Base-by-base conservation (phyloP, 129 eudicot species). In the Lactuca saligna region DNA sequence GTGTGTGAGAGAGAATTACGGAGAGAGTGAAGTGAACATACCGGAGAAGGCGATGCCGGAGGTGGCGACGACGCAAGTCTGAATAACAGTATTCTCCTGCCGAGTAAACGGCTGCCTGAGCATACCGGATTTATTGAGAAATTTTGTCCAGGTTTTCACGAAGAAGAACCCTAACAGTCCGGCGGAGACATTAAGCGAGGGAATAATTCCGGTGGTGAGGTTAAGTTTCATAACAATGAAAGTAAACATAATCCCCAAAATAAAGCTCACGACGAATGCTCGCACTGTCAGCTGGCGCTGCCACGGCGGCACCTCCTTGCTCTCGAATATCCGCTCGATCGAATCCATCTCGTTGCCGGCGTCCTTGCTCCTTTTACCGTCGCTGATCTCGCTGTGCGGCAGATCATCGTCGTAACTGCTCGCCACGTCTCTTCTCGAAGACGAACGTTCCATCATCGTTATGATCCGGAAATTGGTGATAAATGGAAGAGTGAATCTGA, bases 1-100 rank as follows among this genome's bases (percentile, higher is more conserved):
- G 44, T 57, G 53, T 57, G 81, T 57, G 73, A 17, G 67, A 39
- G 62, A 74, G 44, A 56, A 13, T 46, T 11, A 12, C 51, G 51
- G 51, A 48, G 2, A 2, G 8, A 60, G 13, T 37, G 35, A 34
- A 8, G 11, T 12, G 34, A 53, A 64, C 82, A 35, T 67, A 92
- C 98, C 98, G 76, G 91, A 84, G 69, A 92, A 92, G 20, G 98
- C 98, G 15, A 92, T 92, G 67, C 98, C 98, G 70, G 98, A 89
- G 60, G 95, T 68, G 25, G 98, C 98, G 13, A 92, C 98, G 38
- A 92, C 98, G 50, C 98, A 92, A 0, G 98, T 92, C 89, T 88
- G 98, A 77, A 92, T 92, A 11, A 92, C 96, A 1, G 98, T 92
- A 70, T 92, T 92, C 75, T 92, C 98, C 37, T 92, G 98, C 59